Conservation (phyloP, 148 eudicot genomes). For the Rhododendron molle region DNA sequence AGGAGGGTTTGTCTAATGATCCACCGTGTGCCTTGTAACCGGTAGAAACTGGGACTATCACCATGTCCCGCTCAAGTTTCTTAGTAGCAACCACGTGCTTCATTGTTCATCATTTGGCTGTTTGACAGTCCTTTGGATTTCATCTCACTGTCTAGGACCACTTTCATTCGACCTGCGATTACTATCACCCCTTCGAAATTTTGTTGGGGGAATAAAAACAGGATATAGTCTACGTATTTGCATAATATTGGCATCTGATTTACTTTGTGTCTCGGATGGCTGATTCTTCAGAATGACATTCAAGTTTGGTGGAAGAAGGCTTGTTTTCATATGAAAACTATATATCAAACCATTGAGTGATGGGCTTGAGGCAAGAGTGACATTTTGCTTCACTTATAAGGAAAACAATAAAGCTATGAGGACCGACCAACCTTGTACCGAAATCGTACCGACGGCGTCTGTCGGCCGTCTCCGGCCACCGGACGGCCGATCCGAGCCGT, state of each 20-base stretch:
- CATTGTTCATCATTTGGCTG: neutral
- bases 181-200: neutral
- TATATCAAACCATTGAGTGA: neutral
- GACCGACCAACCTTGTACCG: no score
- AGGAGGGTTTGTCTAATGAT: neutral
- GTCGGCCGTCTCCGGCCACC: no score
- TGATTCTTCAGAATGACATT: constrained; percentile 1
- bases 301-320: neutral
- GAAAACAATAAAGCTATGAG: no score
- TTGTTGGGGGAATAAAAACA: neutral
- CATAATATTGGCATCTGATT: neutral
- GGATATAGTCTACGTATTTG: neutral
- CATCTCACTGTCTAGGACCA: neutral
- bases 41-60: neutral
- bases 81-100: neutral
- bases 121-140: neutral
- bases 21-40: neutral
- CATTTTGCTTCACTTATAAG: neutral
- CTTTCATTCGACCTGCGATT: neutral
- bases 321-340: neutral
- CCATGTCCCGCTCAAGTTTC: neutral
- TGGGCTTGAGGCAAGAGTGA: neutral
- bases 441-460: no score
- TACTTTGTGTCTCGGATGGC: neutral
- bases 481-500: no score